A percentile compares a stretch with the other conserved stretches of the same genome.
Evolutionary conservation across 371 early-diverging fungal species (phyloP).

Genomic region (Mortierella sp.): DNA sequence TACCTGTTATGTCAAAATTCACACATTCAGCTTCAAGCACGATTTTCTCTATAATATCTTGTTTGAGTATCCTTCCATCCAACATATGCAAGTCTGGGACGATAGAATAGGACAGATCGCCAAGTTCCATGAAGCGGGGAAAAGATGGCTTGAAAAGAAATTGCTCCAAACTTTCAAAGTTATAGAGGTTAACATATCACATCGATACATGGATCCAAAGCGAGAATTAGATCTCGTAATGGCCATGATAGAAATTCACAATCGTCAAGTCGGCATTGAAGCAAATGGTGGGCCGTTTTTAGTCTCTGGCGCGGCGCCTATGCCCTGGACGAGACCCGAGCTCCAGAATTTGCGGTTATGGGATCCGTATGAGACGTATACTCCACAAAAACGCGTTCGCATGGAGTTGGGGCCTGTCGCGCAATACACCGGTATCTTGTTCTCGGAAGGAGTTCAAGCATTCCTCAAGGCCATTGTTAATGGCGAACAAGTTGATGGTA

Average conservation of each 20-base stretch:
- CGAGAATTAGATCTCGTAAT: conserved; percentile 14
- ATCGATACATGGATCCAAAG: conserved; percentile 16
- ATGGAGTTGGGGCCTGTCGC: conserved; percentile 17
- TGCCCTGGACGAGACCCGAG: conserved; percentile 31
- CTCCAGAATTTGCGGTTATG: conserved; percentile 17
- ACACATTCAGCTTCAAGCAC: conserved; percentile 40
- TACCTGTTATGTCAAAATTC: conserved; percentile 27
- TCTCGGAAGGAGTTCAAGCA: conserved; percentile 23
- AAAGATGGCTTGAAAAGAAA: conserved; percentile 20
- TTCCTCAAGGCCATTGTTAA: conserved; percentile 11
- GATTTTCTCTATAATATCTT: conserved; percentile 38
- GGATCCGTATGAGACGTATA: conserved; percentile 26
- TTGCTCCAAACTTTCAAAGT: conserved; percentile 24
- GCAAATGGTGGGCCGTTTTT: conserved; percentile 12
- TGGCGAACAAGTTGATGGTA: not conserved
- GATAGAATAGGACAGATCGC: conserved; percentile 33
- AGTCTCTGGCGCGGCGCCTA: conserved; percentile 20
- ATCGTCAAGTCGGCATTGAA: conserved; percentile 31
- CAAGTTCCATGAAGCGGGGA: conserved; percentile 27
- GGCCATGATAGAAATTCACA: conserved; percentile 31
- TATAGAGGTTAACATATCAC: conserved; percentile 9
- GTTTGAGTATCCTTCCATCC: conserved; percentile 30
- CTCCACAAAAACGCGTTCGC: conserved; percentile 4
- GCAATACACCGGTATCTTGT: conserved; percentile 31
- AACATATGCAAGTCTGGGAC: conserved; percentile 40